Conservation (phyloP, 805 yeast genomes). For the Pichia gijzeniarum region DNA sequence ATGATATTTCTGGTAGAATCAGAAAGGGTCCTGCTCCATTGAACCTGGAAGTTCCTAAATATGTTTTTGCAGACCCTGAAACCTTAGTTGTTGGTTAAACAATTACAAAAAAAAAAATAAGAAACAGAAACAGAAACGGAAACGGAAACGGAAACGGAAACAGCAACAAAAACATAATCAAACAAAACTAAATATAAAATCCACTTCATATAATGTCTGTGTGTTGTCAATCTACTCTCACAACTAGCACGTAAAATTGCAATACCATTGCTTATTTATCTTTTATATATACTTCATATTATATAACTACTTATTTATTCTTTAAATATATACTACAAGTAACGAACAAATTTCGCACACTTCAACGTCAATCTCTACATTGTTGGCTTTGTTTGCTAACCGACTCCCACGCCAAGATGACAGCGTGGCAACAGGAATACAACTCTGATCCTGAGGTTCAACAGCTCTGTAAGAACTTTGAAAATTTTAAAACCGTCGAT, state of each 20-base stretch:
- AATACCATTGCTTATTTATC: no score
- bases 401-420: background rate
- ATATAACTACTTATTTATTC: constrained; percentile 6
- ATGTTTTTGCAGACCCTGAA: constrained; percentile 72
- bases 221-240: no score
- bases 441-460: constrained; percentile 7
- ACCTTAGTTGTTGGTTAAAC: constrained; percentile 80
- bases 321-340: background rate
- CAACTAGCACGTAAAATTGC: no score
- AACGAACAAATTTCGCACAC: background rate
- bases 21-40: constrained; percentile 99
- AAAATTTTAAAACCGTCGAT: constrained; percentile 60
- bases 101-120: background rate
- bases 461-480: constrained; percentile 40
- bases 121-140: constrained; percentile 4
- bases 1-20: constrained; percentile 99
- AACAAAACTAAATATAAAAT: no score
- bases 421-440: constrained; percentile 12
- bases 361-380: no score
- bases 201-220: no score
- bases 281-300: no score
- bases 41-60: constrained; percentile 93
- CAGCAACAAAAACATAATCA: constrained; percentile 4
- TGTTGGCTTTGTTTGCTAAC: background rate
- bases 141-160: no score